A percentile compares a stretch with the other conserved stretches of the same genome.
These are phyloP conservation scores for Nigrograna mackinnonii DNA, from an alignment of 2,329 filamentous ascomycete genomes.

Conservation along the genomic window DNA sequence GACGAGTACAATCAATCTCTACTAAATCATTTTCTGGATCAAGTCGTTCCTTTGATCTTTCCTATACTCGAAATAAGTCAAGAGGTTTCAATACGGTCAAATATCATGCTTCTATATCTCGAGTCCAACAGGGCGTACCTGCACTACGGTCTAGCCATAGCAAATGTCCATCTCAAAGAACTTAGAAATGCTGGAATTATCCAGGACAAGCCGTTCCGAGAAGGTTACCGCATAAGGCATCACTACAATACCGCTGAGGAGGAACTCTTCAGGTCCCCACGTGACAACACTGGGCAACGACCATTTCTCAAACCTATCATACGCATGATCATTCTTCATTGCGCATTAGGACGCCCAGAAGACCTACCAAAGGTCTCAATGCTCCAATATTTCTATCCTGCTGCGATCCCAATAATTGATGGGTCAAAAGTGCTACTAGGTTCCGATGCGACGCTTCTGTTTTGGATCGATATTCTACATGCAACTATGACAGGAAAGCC, in stretches of 20 bases:
- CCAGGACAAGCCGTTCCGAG: conserved; percentile 71
- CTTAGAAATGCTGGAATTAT: conserved; percentile 65
- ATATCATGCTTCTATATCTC: conserved; percentile 83
- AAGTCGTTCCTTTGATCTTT: conserved; percentile 86
- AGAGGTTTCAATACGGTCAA: conserved; percentile 77
- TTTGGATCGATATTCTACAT: conserved; percentile 97
- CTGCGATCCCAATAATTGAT: conserved; percentile 65
- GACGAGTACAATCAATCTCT: conserved; percentile 86
- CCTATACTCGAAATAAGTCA: conserved; percentile 90
- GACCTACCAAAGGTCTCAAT: conserved; percentile 93
- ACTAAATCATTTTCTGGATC: conserved; percentile 87
- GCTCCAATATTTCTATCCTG: conserved; percentile 96
- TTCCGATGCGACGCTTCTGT: conserved; percentile 92
- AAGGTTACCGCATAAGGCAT: conserved; percentile 86
- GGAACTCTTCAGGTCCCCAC: conserved; percentile 80
- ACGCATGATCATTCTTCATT: conserved; percentile 96
- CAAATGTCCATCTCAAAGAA: conserved; percentile 89
- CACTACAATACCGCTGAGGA: conserved; percentile 89
- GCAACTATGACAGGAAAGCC: conserved; percentile 87
- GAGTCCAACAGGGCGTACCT: conserved; percentile 92
- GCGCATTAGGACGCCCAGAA: conserved; percentile 82
- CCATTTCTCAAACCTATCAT: conserved; percentile 91
- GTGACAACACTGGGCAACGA: conserved; percentile 78
- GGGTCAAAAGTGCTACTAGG: conserved; percentile 68
- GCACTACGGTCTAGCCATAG: conserved; percentile 92